Conservation (phyloP, 1,284 basidiomycete species). For the Laetiporus sulphureus region DNA sequence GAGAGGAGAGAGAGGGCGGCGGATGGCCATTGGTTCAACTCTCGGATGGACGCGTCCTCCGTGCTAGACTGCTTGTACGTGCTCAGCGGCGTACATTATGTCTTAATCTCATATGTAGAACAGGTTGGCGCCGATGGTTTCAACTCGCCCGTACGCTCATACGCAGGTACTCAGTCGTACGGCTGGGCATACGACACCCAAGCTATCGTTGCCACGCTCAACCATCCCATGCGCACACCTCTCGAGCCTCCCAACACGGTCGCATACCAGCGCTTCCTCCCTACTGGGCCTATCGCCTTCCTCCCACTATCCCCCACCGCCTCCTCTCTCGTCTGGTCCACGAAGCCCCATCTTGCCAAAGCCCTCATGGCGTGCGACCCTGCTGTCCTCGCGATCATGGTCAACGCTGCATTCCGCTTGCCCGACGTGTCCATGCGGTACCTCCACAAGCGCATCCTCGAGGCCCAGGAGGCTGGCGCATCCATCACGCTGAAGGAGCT, state of each 20-base stretch:
- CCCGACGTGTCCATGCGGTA: conserved; percentile 72
- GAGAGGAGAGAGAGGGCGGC: conserved; percentile 37
- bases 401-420: conserved; percentile 90
- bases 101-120: conserved; percentile 8
- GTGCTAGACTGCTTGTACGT: conserved; percentile 68
- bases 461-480: conserved; percentile 37
- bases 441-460: conserved; percentile 59
- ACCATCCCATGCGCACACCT: conserved; percentile 54
- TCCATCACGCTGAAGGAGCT: conserved; percentile 42
- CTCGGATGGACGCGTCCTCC: conserved; percentile 52
- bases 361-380: conserved; percentile 68
- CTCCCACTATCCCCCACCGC: conserved; percentile 74
- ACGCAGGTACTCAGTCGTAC: conserved; percentile 81
- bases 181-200: conserved; percentile 92
- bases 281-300: conserved; percentile 94
- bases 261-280: conserved; percentile 93
- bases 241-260: conserved; percentile 66
- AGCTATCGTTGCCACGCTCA: conserved; percentile 87
- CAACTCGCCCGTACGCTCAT: conserved; percentile 89
- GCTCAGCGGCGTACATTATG: conserved; percentile 6
- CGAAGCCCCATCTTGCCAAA: conserved; percentile 70
- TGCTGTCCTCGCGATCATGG: conserved; percentile 63
- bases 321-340: conserved; percentile 96
- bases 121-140: conserved; percentile 94
- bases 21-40: conserved; percentile 75